phyloP scores from a whole-genome alignment of 352 stramenopile species.

The Globisporangium yorkense region DNA sequence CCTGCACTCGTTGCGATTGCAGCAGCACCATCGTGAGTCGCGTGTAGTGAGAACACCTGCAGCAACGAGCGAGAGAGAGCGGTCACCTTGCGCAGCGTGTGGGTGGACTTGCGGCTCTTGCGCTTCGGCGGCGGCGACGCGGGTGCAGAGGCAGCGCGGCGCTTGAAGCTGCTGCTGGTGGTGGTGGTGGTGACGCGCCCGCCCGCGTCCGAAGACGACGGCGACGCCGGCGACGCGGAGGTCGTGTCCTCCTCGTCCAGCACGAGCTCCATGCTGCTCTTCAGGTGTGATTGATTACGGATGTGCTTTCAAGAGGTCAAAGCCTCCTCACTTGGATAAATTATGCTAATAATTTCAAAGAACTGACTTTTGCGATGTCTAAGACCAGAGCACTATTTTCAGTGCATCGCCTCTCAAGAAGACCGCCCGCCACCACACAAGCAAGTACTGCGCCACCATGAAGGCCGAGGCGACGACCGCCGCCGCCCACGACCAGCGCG shows the following conservation, averaged over 20 bases:
- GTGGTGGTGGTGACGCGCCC: not conserved
- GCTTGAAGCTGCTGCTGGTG: too few species aligned
- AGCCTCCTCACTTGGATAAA: too few species aligned
- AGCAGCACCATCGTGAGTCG: slow-evolving; percentile 10
- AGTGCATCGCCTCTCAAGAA: too few species aligned
- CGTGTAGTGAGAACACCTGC: not conserved
- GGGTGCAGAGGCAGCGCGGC: too few species aligned
- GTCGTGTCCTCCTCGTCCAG: too few species aligned
- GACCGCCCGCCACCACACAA: not conserved
- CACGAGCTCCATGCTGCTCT: too few species aligned
- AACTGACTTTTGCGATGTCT: too few species aligned
- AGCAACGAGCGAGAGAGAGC: too few species aligned
- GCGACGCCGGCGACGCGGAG: not conserved
- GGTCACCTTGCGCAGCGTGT: slow-evolving; percentile 12
- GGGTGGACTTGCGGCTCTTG: slow-evolving; percentile 12
- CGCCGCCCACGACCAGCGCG: not conserved
- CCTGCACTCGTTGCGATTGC: slow-evolving; percentile 1
- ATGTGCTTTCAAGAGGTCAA: too few species aligned
- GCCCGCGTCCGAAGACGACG: not conserved
- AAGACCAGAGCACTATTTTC: too few species aligned
- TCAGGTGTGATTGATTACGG: too few species aligned
- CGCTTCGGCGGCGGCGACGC: not conserved
- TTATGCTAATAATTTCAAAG: too few species aligned
- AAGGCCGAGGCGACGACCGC: not conserved
- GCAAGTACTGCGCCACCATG: not conserved